Base-by-base conservation (phyloP, 129 eudicot species). In the Artemisia argyi region DNA sequence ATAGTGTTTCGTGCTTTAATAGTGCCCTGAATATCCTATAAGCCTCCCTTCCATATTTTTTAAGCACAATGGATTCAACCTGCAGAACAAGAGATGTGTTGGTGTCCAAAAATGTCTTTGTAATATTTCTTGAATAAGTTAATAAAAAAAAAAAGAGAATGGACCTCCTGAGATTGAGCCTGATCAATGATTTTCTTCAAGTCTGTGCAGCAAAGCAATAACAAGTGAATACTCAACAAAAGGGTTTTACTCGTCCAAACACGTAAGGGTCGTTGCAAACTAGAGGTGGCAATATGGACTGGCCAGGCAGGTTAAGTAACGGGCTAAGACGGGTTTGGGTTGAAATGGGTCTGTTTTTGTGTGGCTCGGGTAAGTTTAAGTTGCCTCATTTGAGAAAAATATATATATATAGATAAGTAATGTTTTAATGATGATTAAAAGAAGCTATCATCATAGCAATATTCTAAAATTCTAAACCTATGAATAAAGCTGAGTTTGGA, bases 51-150 rank as follows among this genome's bases (percentile, higher is more conserved):
- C 96, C 97, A 83, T 87, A 86, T 73, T 87, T 85, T 83, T 83
- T 90, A 77, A 85, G 22, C 72, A 94, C 88, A 72, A 87, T 76
- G 60, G 97, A 94, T 76, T 94, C 98, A 57, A 94, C 91, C 98
- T 92, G 83, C 76, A n/a, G 66, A 61, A 71, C 61, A 61, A n/a
- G 50, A 63, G 30, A 73, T 32, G 22, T 46, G 20, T 65, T 30
- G 68, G 15, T 18, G 5, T 19, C 47, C 19, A 60, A 54, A 52
- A 55, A 26, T 19, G 14, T 46, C 30, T 10, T 26, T 24, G 28
- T 46, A 17, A 5, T 9, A 26, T 62, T 64, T 46, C 53, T 30
- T 30, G 5, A 30, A 3, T 30, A 30, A 30, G 0, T 30, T 30
- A 4, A 30, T 28, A 28, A 28, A 3, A 30, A 30, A 3, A 30